Conservation (phyloP, 768 basidiomycete genomes). For the Solioccasus polychromus region DNA sequence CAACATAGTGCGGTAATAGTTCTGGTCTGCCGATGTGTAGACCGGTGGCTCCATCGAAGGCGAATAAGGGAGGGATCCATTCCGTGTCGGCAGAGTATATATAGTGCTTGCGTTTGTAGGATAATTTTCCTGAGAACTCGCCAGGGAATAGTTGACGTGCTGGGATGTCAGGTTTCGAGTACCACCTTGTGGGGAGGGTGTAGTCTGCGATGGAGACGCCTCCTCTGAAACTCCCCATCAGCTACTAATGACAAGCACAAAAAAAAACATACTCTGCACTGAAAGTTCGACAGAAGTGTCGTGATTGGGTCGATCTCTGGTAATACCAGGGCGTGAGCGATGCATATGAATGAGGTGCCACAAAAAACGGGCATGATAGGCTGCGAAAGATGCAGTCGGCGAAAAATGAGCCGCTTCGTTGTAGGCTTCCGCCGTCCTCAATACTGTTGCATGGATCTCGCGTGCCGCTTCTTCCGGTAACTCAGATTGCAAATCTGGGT, state of each 20-base stretch:
- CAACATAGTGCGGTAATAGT: constrained; percentile 76
- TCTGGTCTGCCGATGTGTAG: constrained; percentile 50
- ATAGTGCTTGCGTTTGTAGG: constrained; percentile 10
- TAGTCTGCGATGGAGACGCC: constrained; percentile 19
- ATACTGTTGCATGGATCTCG: constrained; percentile 65
- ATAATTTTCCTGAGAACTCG: constrained; percentile 20
- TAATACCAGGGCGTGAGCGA: constrained; percentile 44
- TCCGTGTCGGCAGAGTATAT: constrained; percentile 14
- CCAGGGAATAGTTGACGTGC: constrained; percentile 16
- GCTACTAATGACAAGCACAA: neutral
- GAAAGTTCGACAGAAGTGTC: constrained; percentile 53
- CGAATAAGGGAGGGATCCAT: constrained; percentile 16
- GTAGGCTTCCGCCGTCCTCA: constrained; percentile 74
- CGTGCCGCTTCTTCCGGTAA: constrained; percentile 58
- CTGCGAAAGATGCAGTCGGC: constrained; percentile 61
- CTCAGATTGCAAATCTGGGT: constrained; percentile 55
- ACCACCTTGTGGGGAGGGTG: constrained; percentile 21
- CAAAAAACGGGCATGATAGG: constrained; percentile 78
- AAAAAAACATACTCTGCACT: constrained; percentile 43
- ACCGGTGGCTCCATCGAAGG: constrained; percentile 35
- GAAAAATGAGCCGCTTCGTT: constrained; percentile 64
- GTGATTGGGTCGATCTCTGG: constrained; percentile 37
- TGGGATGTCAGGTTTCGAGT: constrained; percentile 10
- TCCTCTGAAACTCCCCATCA: constrained; percentile 21
- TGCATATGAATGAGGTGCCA: constrained; percentile 64